phyloP scores from a whole-genome alignment of 1,284 basidiomycete genomes.

The Sphaerobolus stellatus region DNA sequence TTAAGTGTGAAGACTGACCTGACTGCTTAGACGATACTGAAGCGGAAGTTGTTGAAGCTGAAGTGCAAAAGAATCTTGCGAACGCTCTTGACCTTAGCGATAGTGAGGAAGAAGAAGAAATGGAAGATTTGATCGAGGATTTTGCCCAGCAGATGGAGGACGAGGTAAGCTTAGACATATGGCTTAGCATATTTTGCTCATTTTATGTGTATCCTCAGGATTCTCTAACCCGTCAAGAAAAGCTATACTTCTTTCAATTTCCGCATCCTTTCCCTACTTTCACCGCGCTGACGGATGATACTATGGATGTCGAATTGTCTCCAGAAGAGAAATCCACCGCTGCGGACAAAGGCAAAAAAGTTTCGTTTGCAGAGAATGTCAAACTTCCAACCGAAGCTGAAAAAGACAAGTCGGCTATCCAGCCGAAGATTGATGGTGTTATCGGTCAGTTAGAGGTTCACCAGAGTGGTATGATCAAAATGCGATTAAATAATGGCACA shows the following conservation, averaged over 20 bases:
- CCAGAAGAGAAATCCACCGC: conserved; percentile 28
- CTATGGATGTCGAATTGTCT: conserved; percentile 26
- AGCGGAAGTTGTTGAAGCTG: conserved; percentile 32
- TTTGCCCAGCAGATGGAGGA: conserved; percentile 54
- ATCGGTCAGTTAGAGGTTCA: conserved; percentile 84
- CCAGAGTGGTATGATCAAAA: conserved; percentile 82
- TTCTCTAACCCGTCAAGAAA: conserved; percentile 52
- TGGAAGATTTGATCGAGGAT: conserved; percentile 83
- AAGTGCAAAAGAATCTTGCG: conserved; percentile 54
- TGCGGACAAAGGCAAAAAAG: conserved; percentile 36
- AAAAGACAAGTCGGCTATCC: conserved; percentile 27
- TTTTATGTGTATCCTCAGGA: conserved; percentile 37
- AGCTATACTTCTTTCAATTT: conserved; percentile 91
- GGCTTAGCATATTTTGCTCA: background rate
- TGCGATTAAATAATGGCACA: conserved; percentile 77
- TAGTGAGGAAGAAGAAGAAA: conserved; percentile 82
- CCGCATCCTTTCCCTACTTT: conserved; percentile 87
- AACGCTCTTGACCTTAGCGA: conserved; percentile 82
- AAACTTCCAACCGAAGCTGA: conserved; percentile 38
- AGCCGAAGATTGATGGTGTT: conserved; percentile 72
- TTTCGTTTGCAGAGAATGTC: conserved; percentile 62
- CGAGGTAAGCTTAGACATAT: conserved; percentile 31
- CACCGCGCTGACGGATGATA: conserved; percentile 21
- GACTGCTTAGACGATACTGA: conserved; percentile 32
- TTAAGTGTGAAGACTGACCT: conserved; percentile 1